phyloP scores from a whole-genome alignment of 108 stramenopile genomes.

The Fragilaria radians region DNA sequence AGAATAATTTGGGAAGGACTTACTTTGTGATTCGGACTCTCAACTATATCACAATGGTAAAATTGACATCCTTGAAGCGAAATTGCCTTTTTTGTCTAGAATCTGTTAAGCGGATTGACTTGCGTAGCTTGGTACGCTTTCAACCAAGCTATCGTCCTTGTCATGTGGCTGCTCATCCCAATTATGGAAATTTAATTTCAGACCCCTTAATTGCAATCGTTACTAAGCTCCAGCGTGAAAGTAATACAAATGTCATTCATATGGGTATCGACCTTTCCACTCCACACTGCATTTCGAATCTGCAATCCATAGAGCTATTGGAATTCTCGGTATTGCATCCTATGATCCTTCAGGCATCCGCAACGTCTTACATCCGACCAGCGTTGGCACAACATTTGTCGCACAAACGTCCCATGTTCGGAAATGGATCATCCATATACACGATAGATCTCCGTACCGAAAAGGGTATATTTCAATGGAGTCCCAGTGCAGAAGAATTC shows the following conservation, averaged over 20 bases:
- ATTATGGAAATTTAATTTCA: slow-evolving; percentile 35
- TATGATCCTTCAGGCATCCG: slow-evolving; percentile 49
- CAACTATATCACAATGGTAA: slow-evolving; percentile 33
- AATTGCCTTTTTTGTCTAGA: slow-evolving; percentile 23
- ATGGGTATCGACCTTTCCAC: background rate
- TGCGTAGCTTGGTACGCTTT: slow-evolving; percentile 18
- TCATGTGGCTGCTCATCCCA: slow-evolving; percentile 45
- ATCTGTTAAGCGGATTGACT: slow-evolving; percentile 47
- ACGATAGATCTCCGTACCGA: slow-evolving; percentile 52
- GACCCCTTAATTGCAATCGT: slow-evolving; percentile 43
- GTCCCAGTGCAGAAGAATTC: slow-evolving; percentile 68
- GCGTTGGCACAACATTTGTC: slow-evolving; percentile 7
- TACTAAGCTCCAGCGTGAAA: slow-evolving; percentile 16
- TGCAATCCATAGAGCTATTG: slow-evolving; percentile 27
- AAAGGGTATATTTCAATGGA: slow-evolving; percentile 57
- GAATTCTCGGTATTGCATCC: slow-evolving; percentile 41
- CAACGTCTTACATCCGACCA: slow-evolving; percentile 38
- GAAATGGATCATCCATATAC: slow-evolving; percentile 52
- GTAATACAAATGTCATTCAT: slow-evolving; percentile 11
- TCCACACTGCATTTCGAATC: slow-evolving; percentile 14
- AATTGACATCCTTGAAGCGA: background rate
- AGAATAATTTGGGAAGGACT: slow-evolving; percentile 4
- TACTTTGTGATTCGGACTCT: slow-evolving; percentile 37
- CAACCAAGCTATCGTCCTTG: slow-evolving; percentile 43
- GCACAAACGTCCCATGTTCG: slow-evolving; percentile 15